phyloP scores from a whole-genome alignment of 768 basidiomycete species.

The Tylopilus felleus region DNA sequence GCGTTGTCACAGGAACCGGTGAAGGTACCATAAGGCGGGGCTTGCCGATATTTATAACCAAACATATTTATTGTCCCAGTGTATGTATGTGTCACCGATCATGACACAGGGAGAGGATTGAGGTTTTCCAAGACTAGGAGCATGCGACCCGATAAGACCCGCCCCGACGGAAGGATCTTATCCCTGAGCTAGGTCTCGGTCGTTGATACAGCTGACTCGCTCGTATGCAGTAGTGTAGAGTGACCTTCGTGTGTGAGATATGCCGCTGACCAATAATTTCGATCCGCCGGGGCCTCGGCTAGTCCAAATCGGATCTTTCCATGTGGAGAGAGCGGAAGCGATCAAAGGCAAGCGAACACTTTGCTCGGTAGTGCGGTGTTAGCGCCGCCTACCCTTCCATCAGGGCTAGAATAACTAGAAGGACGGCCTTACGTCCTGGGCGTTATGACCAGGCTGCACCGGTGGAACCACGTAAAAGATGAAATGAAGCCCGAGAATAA shows the following conservation, averaged over 20 bases:
- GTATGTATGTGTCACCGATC: not conserved
- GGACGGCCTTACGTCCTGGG: not conserved
- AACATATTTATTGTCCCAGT: not conserved
- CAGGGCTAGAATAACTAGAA: not conserved
- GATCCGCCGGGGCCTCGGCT: not conserved
- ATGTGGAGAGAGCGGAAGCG: not conserved
- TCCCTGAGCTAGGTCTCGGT: not conserved
- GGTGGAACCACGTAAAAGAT: not conserved
- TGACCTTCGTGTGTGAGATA: not conserved
- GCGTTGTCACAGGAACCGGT: not conserved
- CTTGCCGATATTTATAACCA: not conserved
- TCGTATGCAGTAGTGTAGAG: not conserved
- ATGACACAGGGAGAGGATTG: not conserved
- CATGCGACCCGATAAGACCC: slow-evolving; percentile 1
- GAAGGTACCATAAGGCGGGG: not conserved
- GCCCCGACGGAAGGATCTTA: slow-evolving; percentile 17
- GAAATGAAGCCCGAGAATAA: not conserved
- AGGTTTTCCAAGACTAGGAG: not conserved
- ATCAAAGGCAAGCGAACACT: not conserved
- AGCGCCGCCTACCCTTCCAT: not conserved
- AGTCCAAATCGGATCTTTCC: not conserved
- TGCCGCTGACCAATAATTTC: not conserved
- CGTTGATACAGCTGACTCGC: not conserved
- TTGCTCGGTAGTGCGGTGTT: not conserved
- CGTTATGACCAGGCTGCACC: not conserved